Base-by-base conservation (phyloP, 2,329 filamentous ascomycete species). In the Fusarium neocosmosporiellum region DNA sequence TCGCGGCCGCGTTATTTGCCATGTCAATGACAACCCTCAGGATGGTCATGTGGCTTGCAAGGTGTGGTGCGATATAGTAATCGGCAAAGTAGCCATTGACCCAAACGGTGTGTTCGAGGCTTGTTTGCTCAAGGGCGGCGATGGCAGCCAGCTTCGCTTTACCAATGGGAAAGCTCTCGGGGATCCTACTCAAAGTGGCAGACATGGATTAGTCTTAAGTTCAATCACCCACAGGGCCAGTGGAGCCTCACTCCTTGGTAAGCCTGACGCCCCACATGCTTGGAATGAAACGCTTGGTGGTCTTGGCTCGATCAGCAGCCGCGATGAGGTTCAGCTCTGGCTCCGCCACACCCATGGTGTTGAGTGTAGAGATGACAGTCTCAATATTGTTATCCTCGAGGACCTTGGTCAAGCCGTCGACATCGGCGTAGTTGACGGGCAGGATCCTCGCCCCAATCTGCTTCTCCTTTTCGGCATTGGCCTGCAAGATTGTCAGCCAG, bases 1-100 rank as follows among this genome's bases (percentile, higher is more conserved):
- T 43, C 7, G 29, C 33, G 3, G 66, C 57, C 7, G 79, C 82
- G 37, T 80, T 75, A 4, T 85, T 68, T 7, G 76, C 70, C 1
- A 84, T 84, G 50, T 78, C 83, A 57, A 84, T 75, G 5, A 86
- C 77, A 2, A 69, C 57, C 62, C 16, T 48, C 9, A 9, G 4
- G 37, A 20, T 20, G 20, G 24, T 63, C 22, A 36, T 63, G 7
- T 8, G 59, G n/a, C 48, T 66, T 27, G 36, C 24, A 7, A 66
- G 22, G 2, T 57, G 39, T 1, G 64, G 46, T 50, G 46, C 46
- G 39, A 33, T 29, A 31, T n/a, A 66, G 34, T 66, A 66, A 24
- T 66, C 64, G 5, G 61, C 29, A 11, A 66, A 66, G 11, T 31
- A 63, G 3, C 60, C 48, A 36, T 43, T 60, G 13, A 61, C 33